Percentiles rank a stretch among this genome's conserved stretches.
phyloP scores from a whole-genome alignment of 2,329 filamentous ascomycete species.

The Penicillium sp. region DNA sequence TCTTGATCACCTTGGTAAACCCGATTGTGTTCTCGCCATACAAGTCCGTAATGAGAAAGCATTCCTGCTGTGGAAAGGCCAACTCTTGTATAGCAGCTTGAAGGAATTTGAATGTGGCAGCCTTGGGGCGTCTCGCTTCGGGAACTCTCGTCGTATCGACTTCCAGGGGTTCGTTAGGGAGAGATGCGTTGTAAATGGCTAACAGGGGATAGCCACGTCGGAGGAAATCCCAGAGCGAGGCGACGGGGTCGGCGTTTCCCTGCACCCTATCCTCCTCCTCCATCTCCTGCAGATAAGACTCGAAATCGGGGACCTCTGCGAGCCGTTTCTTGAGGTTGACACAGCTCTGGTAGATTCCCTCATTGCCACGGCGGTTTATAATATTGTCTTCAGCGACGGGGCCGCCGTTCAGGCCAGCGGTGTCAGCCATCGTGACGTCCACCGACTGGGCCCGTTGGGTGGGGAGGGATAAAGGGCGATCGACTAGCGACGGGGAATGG shows the following conservation, averaged over 20 bases:
- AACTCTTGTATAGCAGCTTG: constrained; percentile 85
- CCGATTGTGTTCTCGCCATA: constrained; percentile 95
- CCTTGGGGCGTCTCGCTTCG: constrained; percentile 80
- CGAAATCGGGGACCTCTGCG: constrained; percentile 81
- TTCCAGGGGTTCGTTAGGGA: constrained; percentile 70
- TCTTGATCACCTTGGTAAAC: constrained; percentile 94
- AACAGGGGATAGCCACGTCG: constrained; percentile 83
- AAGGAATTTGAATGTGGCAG: constrained; percentile 89
- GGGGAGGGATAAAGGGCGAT: constrained; percentile 14
- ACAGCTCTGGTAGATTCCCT: constrained; percentile 96
- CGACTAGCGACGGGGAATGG: constrained; percentile 12
- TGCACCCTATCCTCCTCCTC: constrained; percentile 69
- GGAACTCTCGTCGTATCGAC: constrained; percentile 67
- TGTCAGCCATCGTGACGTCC: constrained; percentile 41
- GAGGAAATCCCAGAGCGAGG: constrained; percentile 86
- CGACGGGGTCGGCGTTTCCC: constrained; percentile 76
- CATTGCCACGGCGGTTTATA: constrained; percentile 95
- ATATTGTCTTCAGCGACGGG: constrained; percentile 82
- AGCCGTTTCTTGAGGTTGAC: constrained; percentile 81
- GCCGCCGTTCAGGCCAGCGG: constrained; percentile 39
- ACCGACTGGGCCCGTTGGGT: constrained; percentile 25
- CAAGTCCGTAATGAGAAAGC: constrained; percentile 89
- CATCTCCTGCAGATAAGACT: constrained; percentile 73
- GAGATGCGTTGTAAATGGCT: constrained; percentile 84
- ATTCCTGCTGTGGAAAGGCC: constrained; percentile 77